These are phyloP conservation scores for Termitomyces heimii DNA, from an alignment of 768 basidiomycete species.

Conservation along the genomic window DNA sequence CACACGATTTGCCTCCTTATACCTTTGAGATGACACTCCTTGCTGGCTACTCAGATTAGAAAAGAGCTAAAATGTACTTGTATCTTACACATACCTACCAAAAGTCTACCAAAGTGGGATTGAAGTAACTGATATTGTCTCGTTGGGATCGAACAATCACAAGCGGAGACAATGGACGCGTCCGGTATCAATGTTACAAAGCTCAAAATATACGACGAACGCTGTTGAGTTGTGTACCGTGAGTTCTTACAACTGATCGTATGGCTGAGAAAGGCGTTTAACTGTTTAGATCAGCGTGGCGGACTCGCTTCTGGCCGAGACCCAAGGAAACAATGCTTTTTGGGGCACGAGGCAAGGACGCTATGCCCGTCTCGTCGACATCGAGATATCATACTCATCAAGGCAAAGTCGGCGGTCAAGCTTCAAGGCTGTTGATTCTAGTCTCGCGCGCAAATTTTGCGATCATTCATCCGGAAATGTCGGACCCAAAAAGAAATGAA, in stretches of 20 bases:
- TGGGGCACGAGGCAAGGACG: neutral
- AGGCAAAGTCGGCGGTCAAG: neutral
- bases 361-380: neutral
- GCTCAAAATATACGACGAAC: neutral
- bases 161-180: neutral
- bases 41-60: neutral
- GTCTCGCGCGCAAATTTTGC: too few relatives aligned
- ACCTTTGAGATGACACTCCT: neutral
- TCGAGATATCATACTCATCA: neutral
- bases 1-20: neutral
- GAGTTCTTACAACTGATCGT: neutral
- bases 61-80: neutral
- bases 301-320: neutral
- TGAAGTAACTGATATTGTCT: neutral
- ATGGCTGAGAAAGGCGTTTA: neutral
- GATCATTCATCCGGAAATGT: neutral
- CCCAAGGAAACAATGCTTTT: neutral
- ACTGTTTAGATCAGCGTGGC: neutral
- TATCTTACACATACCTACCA: neutral
- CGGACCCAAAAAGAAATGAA: neutral
- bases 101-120: neutral
- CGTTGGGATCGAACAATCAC: too few relatives aligned
- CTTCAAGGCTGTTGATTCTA: neutral
- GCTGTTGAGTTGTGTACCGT: neutral
- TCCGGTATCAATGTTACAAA: neutral